These are phyloP conservation scores for Galeopsis tetrahit DNA, from an alignment of 257 asterid genomes.

Conservation along the genomic window DNA sequence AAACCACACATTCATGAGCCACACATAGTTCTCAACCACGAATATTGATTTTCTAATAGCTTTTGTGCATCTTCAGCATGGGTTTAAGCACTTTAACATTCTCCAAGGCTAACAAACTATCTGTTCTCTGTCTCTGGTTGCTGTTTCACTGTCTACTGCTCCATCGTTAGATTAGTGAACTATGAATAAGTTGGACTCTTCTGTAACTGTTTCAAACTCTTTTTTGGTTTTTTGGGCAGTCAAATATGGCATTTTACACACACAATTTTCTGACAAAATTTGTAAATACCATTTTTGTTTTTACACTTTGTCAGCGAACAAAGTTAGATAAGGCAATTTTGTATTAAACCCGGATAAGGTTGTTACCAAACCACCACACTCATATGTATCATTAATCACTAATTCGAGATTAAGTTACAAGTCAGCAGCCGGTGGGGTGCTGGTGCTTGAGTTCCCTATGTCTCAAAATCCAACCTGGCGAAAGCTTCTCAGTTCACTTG, in stretches of 20 bases:
- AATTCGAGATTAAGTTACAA: neutral
- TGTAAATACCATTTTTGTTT: neutral
- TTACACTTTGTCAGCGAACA: neutral
- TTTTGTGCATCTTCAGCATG: constrained; percentile 6
- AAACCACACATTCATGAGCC: constrained; percentile 11
- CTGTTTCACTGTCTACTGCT: neutral
- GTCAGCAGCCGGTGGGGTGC: neutral
- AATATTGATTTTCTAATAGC: neutral
- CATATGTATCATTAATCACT: constrained; percentile 17
- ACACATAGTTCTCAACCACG: constrained; percentile 15
- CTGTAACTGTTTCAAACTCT: constrained; percentile 13
- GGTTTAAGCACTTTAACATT: constrained; percentile 22
- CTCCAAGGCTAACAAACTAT: constrained; percentile 1
- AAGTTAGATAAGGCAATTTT: neutral
- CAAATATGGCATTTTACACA: neutral
- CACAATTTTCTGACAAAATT: neutral
- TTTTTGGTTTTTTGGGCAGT: neutral
- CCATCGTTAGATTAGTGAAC: constrained; percentile 9
- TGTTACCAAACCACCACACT: neutral
- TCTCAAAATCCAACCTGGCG: neutral
- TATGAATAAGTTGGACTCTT: neutral
- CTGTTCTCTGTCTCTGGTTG: constrained; percentile 16
- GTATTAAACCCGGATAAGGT: constrained; percentile 1
- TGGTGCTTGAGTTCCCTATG: neutral
- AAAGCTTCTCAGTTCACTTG: neutral